Percentiles rank a stretch among this genome's conserved stretches.
Conservation (phyloP, 495 filamentous ascomycete genomes). For the Wilcoxina mikolae region DNA sequence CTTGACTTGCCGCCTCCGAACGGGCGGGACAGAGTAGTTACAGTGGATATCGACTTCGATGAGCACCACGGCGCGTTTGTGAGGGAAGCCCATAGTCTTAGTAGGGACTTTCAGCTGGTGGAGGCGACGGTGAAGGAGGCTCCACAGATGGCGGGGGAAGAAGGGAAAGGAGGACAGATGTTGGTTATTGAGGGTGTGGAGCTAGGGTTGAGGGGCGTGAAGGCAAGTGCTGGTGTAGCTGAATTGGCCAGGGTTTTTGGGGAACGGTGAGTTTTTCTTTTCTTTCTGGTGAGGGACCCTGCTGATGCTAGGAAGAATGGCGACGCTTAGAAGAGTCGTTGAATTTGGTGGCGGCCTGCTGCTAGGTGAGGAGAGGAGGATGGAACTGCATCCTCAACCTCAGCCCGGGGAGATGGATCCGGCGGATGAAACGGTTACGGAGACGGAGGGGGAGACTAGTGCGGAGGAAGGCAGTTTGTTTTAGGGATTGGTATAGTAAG, state of each 20-base stretch:
- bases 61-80: conserved; percentile 23
- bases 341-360: conserved; percentile 21
- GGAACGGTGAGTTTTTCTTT: conserved; percentile 31
- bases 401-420: neutral
- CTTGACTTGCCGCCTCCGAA: conserved; percentile 34
- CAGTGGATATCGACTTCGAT: conserved; percentile 39
- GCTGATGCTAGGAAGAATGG: conserved; percentile 31
- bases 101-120: conserved; percentile 40
- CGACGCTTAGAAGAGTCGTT: conserved; percentile 36
- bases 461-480: too few species aligned
- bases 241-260: conserved; percentile 54
- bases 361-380: neutral
- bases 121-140: conserved; percentile 38
- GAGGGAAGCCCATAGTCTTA: conserved; percentile 37
- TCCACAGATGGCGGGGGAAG: conserved; percentile 40
- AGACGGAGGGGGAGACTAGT: neutral
- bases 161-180: conserved; percentile 42
- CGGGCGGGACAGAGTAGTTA: conserved; percentile 37
- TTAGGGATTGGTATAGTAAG: too few species aligned
- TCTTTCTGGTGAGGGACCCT: neutral
- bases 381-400: neutral
- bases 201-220: conserved; percentile 28
- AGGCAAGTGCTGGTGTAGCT: conserved; percentile 32
- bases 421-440: neutral
- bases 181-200: conserved; percentile 51